phyloP scores from a whole-genome alignment of 352 stramenopile genomes.

The Pythium brachiatum region DNA sequence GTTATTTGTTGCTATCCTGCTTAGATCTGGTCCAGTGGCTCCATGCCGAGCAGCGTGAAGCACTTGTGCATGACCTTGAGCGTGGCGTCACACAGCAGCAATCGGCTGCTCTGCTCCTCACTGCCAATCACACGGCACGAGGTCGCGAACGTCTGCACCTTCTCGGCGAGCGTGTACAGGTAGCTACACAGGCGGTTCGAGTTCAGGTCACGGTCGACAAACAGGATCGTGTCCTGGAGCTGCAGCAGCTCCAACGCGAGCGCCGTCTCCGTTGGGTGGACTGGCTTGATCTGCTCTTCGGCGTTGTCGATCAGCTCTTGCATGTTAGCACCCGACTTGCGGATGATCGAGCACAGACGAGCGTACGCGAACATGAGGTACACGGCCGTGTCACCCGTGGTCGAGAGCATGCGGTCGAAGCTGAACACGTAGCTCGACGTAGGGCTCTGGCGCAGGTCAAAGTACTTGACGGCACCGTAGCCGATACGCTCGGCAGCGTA shows the following conservation, averaged over 20 bases:
- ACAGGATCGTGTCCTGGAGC: conserved; percentile 94
- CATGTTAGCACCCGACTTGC: conserved; percentile 91
- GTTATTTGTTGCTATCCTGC: conserved; percentile 29
- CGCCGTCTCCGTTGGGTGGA: conserved; percentile 88
- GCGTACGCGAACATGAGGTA: conserved; percentile 99
- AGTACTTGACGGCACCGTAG: conserved; percentile 99
- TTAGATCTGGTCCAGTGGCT: conserved; percentile 94
- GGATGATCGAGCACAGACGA: conserved; percentile 96
- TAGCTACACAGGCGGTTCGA: conserved; percentile 98
- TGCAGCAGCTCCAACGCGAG: conserved; percentile 94
- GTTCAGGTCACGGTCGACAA: conserved; percentile 94
- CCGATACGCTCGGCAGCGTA: conserved; percentile 94
- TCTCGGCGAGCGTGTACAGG: conserved; percentile 96
- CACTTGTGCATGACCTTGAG: conserved; percentile 94
- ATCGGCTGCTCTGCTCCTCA: conserved; percentile 93
- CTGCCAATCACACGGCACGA: conserved; percentile 96
- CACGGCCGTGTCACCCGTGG: conserved; percentile 98
- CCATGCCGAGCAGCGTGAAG: conserved; percentile 93
- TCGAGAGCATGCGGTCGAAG: conserved; percentile 99
- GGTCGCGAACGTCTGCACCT: conserved; percentile 98
- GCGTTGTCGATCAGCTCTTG: conserved; percentile 53
- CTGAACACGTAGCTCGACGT: conserved; percentile 99
- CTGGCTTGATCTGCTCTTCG: conserved; percentile 56
- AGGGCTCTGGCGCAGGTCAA: conserved; percentile 97
- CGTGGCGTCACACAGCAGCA: conserved; percentile 96